Conservation (phyloP, 306 rosid genomes). For the Casuarina equisetifolia region DNA sequence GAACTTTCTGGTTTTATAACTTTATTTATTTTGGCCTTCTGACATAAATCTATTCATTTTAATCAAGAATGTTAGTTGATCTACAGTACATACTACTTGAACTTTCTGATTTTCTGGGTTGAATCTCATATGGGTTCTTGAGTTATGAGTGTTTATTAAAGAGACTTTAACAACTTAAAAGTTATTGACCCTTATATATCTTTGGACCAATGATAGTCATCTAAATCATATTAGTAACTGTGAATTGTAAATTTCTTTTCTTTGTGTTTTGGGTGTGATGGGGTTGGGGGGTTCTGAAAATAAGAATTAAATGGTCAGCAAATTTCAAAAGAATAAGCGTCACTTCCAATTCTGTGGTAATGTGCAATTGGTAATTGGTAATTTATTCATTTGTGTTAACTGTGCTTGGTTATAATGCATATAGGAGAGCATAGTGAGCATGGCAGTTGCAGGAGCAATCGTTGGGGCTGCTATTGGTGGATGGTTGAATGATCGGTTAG, state of each 20-base stretch:
- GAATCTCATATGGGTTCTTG: neutral
- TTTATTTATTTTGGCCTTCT: too few relatives aligned
- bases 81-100: neutral
- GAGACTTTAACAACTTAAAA: too few relatives aligned
- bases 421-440: conserved; percentile 65
- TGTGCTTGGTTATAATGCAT: conserved; percentile 1
- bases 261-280: too few relatives aligned
- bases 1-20: too few relatives aligned
- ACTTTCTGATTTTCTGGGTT: too few relatives aligned
- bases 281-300: too few relatives aligned
- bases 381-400: neutral
- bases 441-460: conserved; percentile 63
- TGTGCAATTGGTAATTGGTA: too few relatives aligned
- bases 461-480: conserved; percentile 68
- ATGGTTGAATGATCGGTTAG: conserved; percentile 55
- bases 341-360: too few relatives aligned
- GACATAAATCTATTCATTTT: neutral
- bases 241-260: too few relatives aligned
- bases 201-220: neutral
- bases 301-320: too few relatives aligned
- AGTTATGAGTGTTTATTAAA: neutral
- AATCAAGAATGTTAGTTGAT: neutral
- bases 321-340: too few relatives aligned
- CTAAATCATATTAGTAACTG: neutral
- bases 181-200: too few relatives aligned